Percentiles rank a stretch among this genome's conserved stretches.
phyloP scores from a whole-genome alignment of 208 protist species.

The Porcisia deanei region DNA sequence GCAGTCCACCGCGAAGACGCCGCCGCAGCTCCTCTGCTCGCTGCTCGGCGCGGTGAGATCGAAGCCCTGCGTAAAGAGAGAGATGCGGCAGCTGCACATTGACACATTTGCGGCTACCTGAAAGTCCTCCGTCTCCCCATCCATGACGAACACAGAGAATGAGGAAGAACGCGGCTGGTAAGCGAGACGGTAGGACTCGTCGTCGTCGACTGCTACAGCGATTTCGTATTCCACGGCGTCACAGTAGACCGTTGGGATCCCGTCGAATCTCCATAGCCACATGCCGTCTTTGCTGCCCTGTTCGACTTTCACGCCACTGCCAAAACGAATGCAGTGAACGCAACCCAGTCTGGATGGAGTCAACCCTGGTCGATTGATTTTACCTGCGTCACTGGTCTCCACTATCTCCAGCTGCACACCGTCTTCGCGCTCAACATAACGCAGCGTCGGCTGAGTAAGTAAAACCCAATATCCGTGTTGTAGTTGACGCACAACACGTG shows the following conservation, averaged over 20 bases:
- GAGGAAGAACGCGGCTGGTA: constrained; percentile 13
- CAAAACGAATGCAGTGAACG: constrained; percentile 12
- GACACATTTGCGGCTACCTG: constrained; percentile 8
- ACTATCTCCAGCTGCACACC: constrained; percentile 16
- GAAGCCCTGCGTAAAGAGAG: constrained; percentile 5
- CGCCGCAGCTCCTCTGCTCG: constrained; percentile 3
- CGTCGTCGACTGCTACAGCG: constrained; percentile 9
- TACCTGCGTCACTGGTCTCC: background rate
- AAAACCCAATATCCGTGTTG: constrained; percentile 7
- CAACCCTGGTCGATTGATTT: background rate
- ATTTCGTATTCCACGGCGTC: background rate
- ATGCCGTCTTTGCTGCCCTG: background rate
- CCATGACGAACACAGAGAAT: constrained; percentile 25
- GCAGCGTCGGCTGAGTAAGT: background rate
- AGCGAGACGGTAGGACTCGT: constrained; percentile 2
- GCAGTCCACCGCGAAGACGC: constrained; percentile 60
- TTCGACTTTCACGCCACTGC: constrained; percentile 8
- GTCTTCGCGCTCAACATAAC: constrained; percentile 21
- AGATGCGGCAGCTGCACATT: background rate
- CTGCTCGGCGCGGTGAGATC: background rate
- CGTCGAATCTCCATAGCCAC: constrained; percentile 30
- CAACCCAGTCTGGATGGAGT: background rate
- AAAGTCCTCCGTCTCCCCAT: constrained; percentile 25
- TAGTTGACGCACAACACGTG: constrained; percentile 14
- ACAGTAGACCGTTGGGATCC: constrained; percentile 26